Evolutionary conservation across 169 alveolate genomes (phyloP).

Genomic region (Toxoplasma gondii): DNA sequence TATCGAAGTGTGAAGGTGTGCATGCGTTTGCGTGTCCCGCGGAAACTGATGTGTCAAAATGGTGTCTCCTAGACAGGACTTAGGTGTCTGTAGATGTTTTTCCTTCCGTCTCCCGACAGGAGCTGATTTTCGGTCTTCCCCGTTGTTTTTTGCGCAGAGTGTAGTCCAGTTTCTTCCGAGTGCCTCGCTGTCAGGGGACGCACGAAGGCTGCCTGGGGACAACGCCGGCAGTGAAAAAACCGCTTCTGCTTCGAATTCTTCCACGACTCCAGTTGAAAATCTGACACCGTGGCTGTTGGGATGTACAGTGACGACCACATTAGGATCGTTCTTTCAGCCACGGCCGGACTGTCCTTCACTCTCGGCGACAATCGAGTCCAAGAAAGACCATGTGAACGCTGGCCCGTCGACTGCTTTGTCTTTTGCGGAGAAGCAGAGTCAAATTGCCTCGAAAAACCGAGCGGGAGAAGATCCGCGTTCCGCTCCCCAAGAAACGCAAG

Average conservation of each 20-base stretch:
- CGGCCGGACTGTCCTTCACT: too few species aligned
- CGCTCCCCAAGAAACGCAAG: too few species aligned
- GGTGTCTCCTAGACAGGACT: too few species aligned
- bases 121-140: neutral
- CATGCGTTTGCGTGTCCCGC: too few species aligned
- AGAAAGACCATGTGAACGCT: neutral
- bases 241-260: too few species aligned
- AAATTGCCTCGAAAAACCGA: neutral
- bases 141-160: neutral
- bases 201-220: too few species aligned
- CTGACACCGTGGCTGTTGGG: slow-evolving; percentile 4
- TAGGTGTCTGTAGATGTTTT: too few species aligned
- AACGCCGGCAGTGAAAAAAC: too few species aligned
- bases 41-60: too few species aligned
- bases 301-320: neutral
- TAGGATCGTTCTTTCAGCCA: neutral
- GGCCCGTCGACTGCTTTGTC: neutral
- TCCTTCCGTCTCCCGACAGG: too few species aligned
- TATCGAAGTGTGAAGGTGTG: too few species aligned
- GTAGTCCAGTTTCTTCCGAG: neutral
- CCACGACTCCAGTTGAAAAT: neutral
- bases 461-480: too few species aligned
- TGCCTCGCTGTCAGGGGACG: neutral
- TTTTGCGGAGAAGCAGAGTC: neutral
- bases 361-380: neutral